These are phyloP conservation scores for Hanseniaspora pseudoguilliermondii DNA, from an alignment of 805 yeast genomes.

Conservation along the genomic window DNA sequence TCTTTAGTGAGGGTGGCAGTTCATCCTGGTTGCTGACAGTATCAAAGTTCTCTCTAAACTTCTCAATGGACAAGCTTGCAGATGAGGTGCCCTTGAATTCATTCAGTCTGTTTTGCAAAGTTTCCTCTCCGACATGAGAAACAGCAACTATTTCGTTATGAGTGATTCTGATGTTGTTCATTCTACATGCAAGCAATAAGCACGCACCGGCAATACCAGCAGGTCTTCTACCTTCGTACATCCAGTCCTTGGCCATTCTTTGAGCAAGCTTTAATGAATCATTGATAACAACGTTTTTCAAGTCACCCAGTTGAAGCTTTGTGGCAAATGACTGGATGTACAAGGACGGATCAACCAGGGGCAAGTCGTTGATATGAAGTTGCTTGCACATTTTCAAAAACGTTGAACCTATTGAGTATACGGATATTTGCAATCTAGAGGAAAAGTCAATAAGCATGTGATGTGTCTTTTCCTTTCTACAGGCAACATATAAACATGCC, in stretches of 20 bases:
- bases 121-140: conserved; percentile 88
- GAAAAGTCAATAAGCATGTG: conserved; percentile 95
- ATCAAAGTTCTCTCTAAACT: conserved; percentile 42
- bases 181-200: conserved; percentile 80
- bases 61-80: conserved; percentile 57
- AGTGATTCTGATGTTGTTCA: conserved; percentile 87
- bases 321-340: conserved; percentile 92
- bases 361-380: conserved; percentile 61
- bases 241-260: conserved; percentile 91
- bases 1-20: conserved; percentile 72
- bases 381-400: conserved; percentile 85
- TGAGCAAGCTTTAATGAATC: conserved; percentile 83
- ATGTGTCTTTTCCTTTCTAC: conserved; percentile 80
- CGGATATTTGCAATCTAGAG: conserved; percentile 77
- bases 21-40: conserved; percentile 30
- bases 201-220: conserved; percentile 99
- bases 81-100: conserved; percentile 75
- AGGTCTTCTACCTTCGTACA: conserved; percentile 91
- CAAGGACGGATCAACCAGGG: conserved; percentile 86
- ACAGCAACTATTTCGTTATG: conserved; percentile 90
- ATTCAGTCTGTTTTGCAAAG: conserved; percentile 76
- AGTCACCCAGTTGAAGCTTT: conserved; percentile 65
- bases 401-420: conserved; percentile 90
- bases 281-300: conserved; percentile 57
- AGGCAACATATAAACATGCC: conserved; percentile 87